Percentiles rank a stretch among this genome's conserved stretches.
Evolutionary conservation across 2,329 filamentous ascomycete species (phyloP).

Genomic region (Dothistroma pini): DNA sequence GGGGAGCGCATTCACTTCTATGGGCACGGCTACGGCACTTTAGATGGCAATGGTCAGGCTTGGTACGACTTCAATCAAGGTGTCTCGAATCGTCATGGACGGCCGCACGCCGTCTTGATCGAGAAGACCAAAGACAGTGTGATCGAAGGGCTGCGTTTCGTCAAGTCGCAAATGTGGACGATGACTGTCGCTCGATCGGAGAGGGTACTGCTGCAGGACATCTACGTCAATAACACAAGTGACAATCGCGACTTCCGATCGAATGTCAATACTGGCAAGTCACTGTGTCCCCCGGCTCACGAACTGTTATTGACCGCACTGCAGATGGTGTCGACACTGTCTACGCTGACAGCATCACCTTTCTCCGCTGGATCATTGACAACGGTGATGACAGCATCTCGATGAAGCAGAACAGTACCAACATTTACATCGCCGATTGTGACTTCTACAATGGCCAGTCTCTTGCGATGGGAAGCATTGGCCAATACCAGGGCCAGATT

Average conservation of each 20-base stretch:
- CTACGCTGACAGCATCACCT: constrained; percentile 50
- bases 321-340: constrained; percentile 52
- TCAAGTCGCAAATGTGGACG: constrained; percentile 53
- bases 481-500: constrained; percentile 49
- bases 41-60: constrained; percentile 58
- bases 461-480: constrained; percentile 56
- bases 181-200: constrained; percentile 52
- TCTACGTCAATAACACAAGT: constrained; percentile 55
- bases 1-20: constrained; percentile 50
- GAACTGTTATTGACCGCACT: not conserved
- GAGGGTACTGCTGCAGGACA: constrained; percentile 48
- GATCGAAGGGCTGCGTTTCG: constrained; percentile 49
- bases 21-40: constrained; percentile 51
- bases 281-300: not conserved
- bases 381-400: constrained; percentile 55
- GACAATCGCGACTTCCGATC: constrained; percentile 29
- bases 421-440: constrained; percentile 51
- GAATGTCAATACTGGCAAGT: constrained; percentile 36
- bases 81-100: constrained; percentile 30
- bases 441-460: constrained; percentile 51
- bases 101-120: constrained; percentile 53
- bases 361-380: constrained; percentile 50
- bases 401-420: constrained; percentile 54
- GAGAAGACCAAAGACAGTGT: constrained; percentile 47
- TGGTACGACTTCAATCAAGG: constrained; percentile 49